Base-by-base conservation (phyloP, 805 yeast species). In the Zygosaccharomyces kombuchaensis region DNA sequence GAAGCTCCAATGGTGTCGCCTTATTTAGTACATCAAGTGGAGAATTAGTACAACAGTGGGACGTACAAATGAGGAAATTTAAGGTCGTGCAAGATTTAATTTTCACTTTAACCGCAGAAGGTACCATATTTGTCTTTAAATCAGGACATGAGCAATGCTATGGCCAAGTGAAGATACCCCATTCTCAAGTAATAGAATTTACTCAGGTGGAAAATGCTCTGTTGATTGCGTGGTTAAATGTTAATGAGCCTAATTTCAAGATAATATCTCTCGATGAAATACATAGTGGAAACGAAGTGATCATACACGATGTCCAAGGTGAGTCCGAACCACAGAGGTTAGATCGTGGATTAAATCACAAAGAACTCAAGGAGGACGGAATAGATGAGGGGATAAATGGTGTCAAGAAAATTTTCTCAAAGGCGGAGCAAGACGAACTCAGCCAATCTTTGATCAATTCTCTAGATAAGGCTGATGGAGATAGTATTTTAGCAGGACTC, bases 231-330 rank as follows among this genome's bases (percentile, higher is more conserved):
- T 70, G 72, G 71, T 52, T 62, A 14, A 62, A 60, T 44, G 71
- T 65, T 1, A 60, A 71, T 40, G 73, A 68, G 46, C 74, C 74
- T 30, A 64, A 60, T 43, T 68, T 71, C 44, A 59, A 62, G 44
- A 25, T 56, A 1, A 50, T 66, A 22, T 46, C 61, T 19, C 36
- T 57, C n/a, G 48, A 48, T 9, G 54, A 57, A 26, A 50, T 60
- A 9, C 34, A 37, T 4, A 46, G 57, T 4, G 51, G 54, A 17
- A 51, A 57, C 17, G 57, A 56, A 38, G 54, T 69, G 30, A 54
- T 60, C 16, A 58, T 67, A 16, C 59, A 63, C 35, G 57, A 69
- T 23, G 53, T 55, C 16, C 52, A 66, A 27, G 48, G 57, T n/a
- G 51, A 60, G n/a, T 34, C 46, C 9, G 59, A 56, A 55, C 56